Conservation (phyloP, 257 asterid species). For the Nicotiana obtusifolia region DNA sequence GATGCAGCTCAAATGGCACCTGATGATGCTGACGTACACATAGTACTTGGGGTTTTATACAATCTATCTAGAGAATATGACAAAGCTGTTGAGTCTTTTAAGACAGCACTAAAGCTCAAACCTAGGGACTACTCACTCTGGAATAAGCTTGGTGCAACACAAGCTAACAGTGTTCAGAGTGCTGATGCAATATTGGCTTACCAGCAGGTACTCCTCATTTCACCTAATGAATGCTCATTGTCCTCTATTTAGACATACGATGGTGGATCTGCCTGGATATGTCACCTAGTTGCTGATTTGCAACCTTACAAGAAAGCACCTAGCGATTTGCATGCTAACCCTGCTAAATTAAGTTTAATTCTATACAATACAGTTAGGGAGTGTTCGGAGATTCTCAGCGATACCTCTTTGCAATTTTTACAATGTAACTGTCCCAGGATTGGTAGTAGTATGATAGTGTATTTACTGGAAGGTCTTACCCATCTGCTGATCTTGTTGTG, state of each 20-base stretch:
- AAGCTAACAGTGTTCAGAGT: conserved; percentile 96
- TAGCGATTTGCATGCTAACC: neutral
- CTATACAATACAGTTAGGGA: neutral
- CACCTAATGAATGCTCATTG: neutral
- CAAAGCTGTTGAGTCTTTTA: conserved; percentile 87
- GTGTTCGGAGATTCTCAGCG: neutral
- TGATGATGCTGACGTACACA: conserved; percentile 96
- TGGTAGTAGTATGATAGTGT: neutral
- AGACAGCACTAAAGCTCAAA: conserved; percentile 87
- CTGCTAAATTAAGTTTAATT: neutral
- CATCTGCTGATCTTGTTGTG: neutral
- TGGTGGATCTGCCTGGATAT: conserved; percentile 7
- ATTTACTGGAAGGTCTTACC: neutral
- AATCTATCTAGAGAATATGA: conserved; percentile 87
- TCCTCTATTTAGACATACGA: neutral
- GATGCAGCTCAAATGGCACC: conserved; percentile 95
- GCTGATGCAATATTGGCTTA: conserved; percentile 93
- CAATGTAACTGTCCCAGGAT: neutral
- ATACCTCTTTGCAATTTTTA: neutral
- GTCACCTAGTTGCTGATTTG: neutral
- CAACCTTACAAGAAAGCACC: conserved; percentile 1
- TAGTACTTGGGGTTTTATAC: conserved; percentile 91
- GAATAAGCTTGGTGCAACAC: conserved; percentile 99
- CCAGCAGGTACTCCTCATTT: conserved; percentile 57
- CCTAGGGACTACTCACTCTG: conserved; percentile 97